Evolutionary conservation across 1,284 basidiomycete genomes (phyloP).

Genomic region (Melampsora larici-populina): DNA sequence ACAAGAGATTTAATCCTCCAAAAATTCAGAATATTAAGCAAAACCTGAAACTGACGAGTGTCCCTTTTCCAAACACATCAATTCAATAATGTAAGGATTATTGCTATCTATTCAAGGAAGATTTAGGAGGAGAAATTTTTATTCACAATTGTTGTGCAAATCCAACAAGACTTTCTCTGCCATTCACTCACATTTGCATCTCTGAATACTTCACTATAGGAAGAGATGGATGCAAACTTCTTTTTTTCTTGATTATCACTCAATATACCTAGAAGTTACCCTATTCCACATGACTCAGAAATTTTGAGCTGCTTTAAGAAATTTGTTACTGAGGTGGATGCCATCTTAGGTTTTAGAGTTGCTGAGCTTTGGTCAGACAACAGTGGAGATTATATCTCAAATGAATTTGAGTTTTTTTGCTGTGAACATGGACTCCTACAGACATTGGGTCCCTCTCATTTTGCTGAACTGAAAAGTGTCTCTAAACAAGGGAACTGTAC

Average conservation of each 20-base stretch:
- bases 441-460: conserved; percentile 44
- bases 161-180: neutral
- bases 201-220: neutral
- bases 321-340: neutral
- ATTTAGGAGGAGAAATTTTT: neutral
- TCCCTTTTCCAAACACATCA: too few relatives aligned
- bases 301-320: conserved; percentile 11
- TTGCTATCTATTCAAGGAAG: neutral
- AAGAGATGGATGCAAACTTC: conserved; percentile 50
- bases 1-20: neutral
- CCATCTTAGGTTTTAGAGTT: neutral
- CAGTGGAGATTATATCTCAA: conserved; percentile 34
- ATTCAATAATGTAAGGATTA: neutral
- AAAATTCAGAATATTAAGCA: neutral
- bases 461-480: conserved; percentile 3
- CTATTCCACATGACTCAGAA: conserved; percentile 10
- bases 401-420: conserved; percentile 50
- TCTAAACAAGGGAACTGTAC: conserved; percentile 1
- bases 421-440: conserved; percentile 50
- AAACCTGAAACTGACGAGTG: neutral
- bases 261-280: neutral
- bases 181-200: neutral
- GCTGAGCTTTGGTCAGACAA: conserved; percentile 9
- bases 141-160: neutral
- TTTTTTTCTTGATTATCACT: conserved; percentile 49